Base-by-base conservation (phyloP, 768 basidiomycete genomes). In the Mycena rebaudengoi region DNA sequence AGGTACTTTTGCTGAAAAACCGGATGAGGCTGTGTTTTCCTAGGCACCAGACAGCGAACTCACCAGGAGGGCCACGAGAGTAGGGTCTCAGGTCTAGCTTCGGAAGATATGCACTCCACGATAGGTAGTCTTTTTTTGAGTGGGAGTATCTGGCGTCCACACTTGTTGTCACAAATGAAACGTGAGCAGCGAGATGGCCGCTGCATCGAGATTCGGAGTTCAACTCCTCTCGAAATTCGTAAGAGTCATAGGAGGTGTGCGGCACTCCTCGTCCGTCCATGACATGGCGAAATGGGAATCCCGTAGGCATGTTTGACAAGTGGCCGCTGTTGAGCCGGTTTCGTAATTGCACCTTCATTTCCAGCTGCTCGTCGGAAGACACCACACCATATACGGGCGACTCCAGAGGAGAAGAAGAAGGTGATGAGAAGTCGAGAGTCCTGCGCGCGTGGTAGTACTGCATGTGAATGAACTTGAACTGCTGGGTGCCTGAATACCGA, bases 231-330 rank as follows among this genome's bases (percentile, higher is more conserved):
- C 61, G 66, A 58, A 82, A 76, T 55, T 81, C 79, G 52, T 75
- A 82, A n/a, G 79, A 71, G 26, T 71, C 72, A 48, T 76, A 69
- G 28, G 75, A 75, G 21, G 76, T 63, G 40, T 51, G 57, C 4
- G 62, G 55, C 4, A 62, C 53, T 18, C 73, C 74, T 18, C 51
- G 64, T 14, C 57, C 65, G 50, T 73, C 71, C 49, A 61, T 60
- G 39, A 69, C 64, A 52, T 68, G 71, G 39, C 67, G 76, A 60
- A 82, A 79, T 1, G 82, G 80, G 60, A 81, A 83, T 3, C 78
- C 79, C 14, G 53, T 63, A 23, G 75, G 77, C 66, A 78, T 71
- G 55, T 74, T 71, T 28, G 74, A 49, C 18, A 81, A 64, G 54
- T 65, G 69, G 37, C 71, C 73, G 25, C 69, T 67, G 41, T 74